Evolutionary conservation across 169 alveolate species (phyloP), one percentile per base, ranked within the genome.

Genomic region (Condylostoma magnum): DNA sequence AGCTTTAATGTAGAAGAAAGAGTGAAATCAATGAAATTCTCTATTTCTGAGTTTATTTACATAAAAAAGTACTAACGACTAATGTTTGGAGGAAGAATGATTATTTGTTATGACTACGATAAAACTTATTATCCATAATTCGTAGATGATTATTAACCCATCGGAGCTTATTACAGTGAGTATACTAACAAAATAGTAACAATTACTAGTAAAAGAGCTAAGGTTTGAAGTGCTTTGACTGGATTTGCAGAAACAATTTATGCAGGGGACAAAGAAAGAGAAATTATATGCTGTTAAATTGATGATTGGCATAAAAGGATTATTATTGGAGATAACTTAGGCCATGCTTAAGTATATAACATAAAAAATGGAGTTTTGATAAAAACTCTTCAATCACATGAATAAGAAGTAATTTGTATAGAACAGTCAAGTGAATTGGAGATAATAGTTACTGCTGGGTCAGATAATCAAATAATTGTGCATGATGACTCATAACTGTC

Each of bases 1-100:
- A 77, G 91, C 22, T 75, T 90, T 33, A 89, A 90, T 66, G 66
- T 84, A n/a, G 89, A 83, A 53, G 93, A 87, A 65, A 74, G 68
- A 33, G 82, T 82, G 2, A 76, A 70, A 28, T 77, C 58, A 2
- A 54, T 57, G 31, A 70, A 84, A 43, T 80, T 80, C 28, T 76
- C 80, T 60, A 55, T 66, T 54, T 74, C 69, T 20, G 69, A 50
- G 72, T 69, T 81, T 43, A 77, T 75, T 2, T 76, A 76, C 15
- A 77, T 86, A 2, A 76, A 80, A 38, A 66, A 82, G 36, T 88
- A 79, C 25, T 56, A 72, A 50, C 74, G 77, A 51, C 22, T 86
- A 4, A 65, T 84, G 4, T 75, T 86, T 63, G 82, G 82, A n/a
- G 93, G 93, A 1, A 69, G 86, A 67, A 33, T 79, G 3, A 18